Percentiles rank a stretch among this genome's conserved stretches.
Evolutionary conservation across 176 grass and related monocot species (phyloP).

Genomic region (Hsuehochloa calcarea): DNA sequence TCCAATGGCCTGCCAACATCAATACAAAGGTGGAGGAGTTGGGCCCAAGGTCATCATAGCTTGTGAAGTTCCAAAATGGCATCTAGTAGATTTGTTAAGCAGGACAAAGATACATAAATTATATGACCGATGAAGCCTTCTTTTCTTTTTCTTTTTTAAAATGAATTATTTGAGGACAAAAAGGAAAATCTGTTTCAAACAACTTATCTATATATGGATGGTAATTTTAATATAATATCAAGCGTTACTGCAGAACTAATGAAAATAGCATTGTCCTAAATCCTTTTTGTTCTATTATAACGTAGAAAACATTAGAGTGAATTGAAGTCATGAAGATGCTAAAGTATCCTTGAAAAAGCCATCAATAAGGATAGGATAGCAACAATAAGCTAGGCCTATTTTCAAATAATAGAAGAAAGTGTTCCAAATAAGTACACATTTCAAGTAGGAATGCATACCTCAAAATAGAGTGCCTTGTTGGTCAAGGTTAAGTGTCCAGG

Average conservation of each 20-base stretch:
- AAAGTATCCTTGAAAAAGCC: background rate
- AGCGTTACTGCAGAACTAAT: constrained; percentile 1
- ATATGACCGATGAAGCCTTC: background rate
- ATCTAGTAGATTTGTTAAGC: constrained; percentile 5
- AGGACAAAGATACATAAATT: constrained; percentile 19
- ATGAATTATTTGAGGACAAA: background rate
- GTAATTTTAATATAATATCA: background rate
- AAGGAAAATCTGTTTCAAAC: background rate
- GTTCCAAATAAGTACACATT: constrained; percentile 22
- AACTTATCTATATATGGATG: background rate
- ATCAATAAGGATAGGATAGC: constrained; percentile 10
- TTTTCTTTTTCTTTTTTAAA: background rate
- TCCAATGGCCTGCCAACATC: constrained; percentile 95
- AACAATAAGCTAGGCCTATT: background rate
- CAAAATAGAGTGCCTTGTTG: constrained; percentile 92
- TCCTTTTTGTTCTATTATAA: background rate
- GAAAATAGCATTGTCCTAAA: background rate
- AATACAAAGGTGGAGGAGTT: constrained; percentile 46
- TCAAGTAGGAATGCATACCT: constrained; percentile 51
- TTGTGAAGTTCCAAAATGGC: constrained; percentile 34
- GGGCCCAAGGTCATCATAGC: constrained; percentile 28
- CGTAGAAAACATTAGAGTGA: background rate
- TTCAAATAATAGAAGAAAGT: background rate
- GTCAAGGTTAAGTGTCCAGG: constrained; percentile 90
- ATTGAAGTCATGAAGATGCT: constrained; percentile 10